A percentile compares a stretch with the other conserved stretches of the same genome.
phyloP scores from a whole-genome alignment of 176 grass and related monocot species.

The Dactylis glomerata region DNA sequence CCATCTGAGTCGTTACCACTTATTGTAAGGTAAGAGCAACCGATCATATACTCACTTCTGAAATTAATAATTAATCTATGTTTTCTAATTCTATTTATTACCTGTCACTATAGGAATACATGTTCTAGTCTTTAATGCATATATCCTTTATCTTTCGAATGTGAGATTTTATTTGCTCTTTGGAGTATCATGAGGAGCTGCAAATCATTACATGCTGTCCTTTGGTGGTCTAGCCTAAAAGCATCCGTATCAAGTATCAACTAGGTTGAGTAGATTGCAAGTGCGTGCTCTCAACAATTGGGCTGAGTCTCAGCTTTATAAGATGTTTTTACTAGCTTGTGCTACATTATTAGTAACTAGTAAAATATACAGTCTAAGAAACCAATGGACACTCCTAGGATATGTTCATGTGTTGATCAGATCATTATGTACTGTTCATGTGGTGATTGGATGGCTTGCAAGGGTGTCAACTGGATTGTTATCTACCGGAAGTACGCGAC shows the following conservation, averaged over 20 bases:
- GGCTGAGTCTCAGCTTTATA: background rate
- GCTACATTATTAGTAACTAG: background rate
- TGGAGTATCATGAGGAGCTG: background rate
- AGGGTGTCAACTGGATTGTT: no score
- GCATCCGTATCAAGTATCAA: background rate
- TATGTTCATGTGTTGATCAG: no score
- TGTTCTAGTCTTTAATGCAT: background rate
- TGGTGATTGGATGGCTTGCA: no score
- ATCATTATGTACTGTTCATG: no score
- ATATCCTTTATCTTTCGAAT: background rate
- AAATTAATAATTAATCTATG: conserved; percentile 13
- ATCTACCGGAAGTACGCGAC: no score
- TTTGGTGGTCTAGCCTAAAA: background rate
- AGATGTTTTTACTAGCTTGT: background rate
- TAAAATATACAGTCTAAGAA: background rate
- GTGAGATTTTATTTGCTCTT: conserved; percentile 13
- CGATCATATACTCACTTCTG: conserved; percentile 17
- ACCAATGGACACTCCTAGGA: background rate
- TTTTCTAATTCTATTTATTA: conserved; percentile 30
- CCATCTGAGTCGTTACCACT: conserved; percentile 48
- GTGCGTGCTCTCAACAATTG: background rate
- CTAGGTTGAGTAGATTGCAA: background rate
- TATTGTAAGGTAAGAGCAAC: conserved; percentile 52
- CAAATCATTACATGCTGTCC: background rate
- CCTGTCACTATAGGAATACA: background rate